These are phyloP conservation scores for Pseudovirgaria hyperparasitica DNA, from an alignment of 2,329 filamentous ascomycete genomes.

Conservation along the genomic window DNA sequence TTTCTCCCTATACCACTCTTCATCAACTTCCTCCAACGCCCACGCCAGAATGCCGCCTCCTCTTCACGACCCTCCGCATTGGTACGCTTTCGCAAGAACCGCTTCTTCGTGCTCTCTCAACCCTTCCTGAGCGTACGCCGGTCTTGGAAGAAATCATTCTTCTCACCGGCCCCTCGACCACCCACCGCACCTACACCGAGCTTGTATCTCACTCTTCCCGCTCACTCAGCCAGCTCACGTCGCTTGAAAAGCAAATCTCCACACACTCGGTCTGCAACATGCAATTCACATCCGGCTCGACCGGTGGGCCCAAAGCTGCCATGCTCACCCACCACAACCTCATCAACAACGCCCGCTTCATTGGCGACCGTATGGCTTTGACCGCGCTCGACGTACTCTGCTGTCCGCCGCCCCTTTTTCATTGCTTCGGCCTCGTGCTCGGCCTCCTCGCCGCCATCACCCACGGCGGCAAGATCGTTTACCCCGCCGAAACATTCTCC, in stretches of 20 bases:
- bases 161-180: constrained; percentile 10
- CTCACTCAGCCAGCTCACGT: constrained; percentile 12
- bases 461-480: constrained; percentile 64
- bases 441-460: constrained; percentile 61
- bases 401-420: constrained; percentile 74
- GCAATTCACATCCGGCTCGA: constrained; percentile 95
- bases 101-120: too few species aligned
- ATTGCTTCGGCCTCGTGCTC: constrained; percentile 72
- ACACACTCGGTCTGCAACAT: constrained; percentile 48
- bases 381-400: constrained; percentile 54
- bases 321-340: constrained; percentile 46
- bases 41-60: constrained; percentile 49
- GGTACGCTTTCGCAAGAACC: constrained; percentile 50
- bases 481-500: constrained; percentile 64
- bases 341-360: constrained; percentile 27
- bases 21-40: not conserved
- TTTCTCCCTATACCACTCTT: constrained; percentile 2
- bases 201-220: constrained; percentile 30
- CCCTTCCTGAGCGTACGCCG: constrained; percentile 7
- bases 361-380: constrained; percentile 60
- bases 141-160: constrained; percentile 13
- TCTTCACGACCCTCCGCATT: constrained; percentile 61
- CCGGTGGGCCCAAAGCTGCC: constrained; percentile 78
- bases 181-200: constrained; percentile 47
- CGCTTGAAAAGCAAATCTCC: too few species aligned